Percentiles rank a stretch among this genome's conserved stretches.
phyloP scores from a whole-genome alignment of 345 rosid genomes.

The Ceriops decandra region DNA sequence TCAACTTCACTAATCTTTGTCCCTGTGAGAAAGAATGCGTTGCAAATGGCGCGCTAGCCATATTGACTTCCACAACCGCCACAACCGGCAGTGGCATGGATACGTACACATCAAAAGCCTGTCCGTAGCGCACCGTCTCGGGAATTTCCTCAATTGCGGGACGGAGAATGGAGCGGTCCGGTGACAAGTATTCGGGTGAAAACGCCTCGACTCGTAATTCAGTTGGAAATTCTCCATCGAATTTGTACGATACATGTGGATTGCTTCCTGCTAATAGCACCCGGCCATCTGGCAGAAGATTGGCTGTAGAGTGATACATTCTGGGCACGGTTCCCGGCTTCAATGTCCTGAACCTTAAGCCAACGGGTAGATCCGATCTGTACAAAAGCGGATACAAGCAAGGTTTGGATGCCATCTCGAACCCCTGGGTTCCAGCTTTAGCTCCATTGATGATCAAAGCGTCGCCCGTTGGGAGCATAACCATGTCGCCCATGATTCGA shows the following conservation, averaged over 20 bases:
- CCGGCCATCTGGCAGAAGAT: conserved; percentile 78
- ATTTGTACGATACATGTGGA: conserved; percentile 71
- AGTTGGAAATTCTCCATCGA: conserved; percentile 56
- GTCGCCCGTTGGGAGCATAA: conserved; percentile 76
- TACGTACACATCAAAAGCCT: conserved; percentile 33
- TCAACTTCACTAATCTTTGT: conserved; percentile 69
- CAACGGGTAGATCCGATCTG: conserved; percentile 41
- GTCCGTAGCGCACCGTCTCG: conserved; percentile 23
- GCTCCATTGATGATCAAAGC: conserved; percentile 81
- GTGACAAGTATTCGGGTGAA: conserved; percentile 75
- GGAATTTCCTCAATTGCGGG: conserved; percentile 39
- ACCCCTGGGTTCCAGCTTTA: conserved; percentile 52
- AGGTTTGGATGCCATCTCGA: conserved; percentile 40
- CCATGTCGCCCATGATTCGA: conserved; percentile 94
- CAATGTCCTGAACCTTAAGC: conserved; percentile 35
- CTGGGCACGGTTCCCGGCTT: conserved; percentile 78
- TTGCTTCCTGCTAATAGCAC: conserved; percentile 81
- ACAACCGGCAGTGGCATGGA: conserved; percentile 69
- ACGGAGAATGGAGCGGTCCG: conserved; percentile 69
- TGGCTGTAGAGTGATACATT: conserved; percentile 91
- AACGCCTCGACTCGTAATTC: conserved; percentile 84
- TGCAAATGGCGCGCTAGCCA: conserved; percentile 57
- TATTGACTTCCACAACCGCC: conserved; percentile 45
- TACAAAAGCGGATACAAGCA: conserved; percentile 68
- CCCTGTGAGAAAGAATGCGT: conserved; percentile 90